Base-by-base conservation (phyloP, 352 stramenopile genomes). In the Globisporangium nagaii region DNA sequence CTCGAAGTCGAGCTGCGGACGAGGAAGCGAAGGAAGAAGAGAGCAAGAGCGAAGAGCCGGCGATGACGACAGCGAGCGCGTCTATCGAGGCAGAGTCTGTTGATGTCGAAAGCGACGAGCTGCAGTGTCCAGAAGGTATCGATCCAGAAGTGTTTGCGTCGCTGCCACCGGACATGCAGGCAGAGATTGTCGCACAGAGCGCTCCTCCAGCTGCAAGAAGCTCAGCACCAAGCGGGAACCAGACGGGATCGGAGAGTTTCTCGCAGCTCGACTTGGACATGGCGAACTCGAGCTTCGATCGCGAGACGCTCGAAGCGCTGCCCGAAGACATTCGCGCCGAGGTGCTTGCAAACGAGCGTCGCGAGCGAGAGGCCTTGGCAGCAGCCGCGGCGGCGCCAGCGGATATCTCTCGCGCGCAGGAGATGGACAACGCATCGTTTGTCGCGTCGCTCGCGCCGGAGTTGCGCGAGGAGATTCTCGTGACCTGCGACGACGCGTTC, bases 341-440 rank as follows among this genome's bases (percentile, higher is more conserved):
- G 73, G 87, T 99, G 13, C 84, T 99, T 15, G 93, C 96, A 54
- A 96, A 98, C 66, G 96, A 99, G 58, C 87, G 95, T 22, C 88
- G 90, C 15, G 91, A 98, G 65, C 78, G 95, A 20, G 80, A 94
- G 68, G 68, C 80, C 56, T 65, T 77, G 52, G 73, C 83, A 39
- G 74, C 82, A 30, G 71, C 81, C 13, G 75, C 86, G 15, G 71
- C 65, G 28, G 76, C 84, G 13, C 77, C 90, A 47, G 80, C 90
- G 13, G 96, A 99, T 70, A 95, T 96, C 6, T 96, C 93, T 15
- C 91, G 95, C 41, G 97, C 96, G 20, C 86, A 98, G 73, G 96
- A 99, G 46, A 99, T 99, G 95, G 96, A 99, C 68, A 98, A 98
- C 71, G 96, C 95, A 28, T 98, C 92, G 10, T 98, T 99, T 71